phyloP scores from a whole-genome alignment of 371 early-diverging fungal species.

The Actinomortierella ambigua region DNA sequence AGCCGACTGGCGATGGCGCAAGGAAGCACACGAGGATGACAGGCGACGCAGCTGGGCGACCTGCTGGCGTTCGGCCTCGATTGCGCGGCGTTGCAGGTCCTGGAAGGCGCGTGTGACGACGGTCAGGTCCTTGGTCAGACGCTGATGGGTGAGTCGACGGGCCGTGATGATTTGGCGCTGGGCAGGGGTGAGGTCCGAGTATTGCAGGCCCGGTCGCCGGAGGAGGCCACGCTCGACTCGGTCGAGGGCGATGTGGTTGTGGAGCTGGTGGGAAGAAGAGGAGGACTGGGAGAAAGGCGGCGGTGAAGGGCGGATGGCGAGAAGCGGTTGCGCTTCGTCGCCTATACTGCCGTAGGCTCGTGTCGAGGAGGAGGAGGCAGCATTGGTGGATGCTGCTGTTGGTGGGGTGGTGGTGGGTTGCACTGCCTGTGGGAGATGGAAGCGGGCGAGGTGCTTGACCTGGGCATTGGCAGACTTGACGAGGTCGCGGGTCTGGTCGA shows the following conservation, averaged over 20 bases:
- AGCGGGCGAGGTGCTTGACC: conserved; percentile 29
- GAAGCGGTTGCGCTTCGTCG: background rate
- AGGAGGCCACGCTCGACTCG: conserved; percentile 4
- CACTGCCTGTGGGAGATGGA: conserved; percentile 18
- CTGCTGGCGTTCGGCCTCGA: conserved; percentile 32
- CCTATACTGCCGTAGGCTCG: background rate
- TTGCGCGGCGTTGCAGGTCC: conserved; percentile 26
- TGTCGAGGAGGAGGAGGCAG: background rate
- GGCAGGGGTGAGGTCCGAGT: conserved; percentile 3
- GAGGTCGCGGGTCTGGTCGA: conserved; percentile 30
- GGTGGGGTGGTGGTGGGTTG: background rate
- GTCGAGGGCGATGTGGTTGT: conserved; percentile 8
- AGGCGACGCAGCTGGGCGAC: conserved; percentile 27
- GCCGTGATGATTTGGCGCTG: conserved; percentile 17
- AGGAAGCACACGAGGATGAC: conserved; percentile 21
- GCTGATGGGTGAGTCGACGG: conserved; percentile 32
- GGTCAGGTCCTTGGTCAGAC: conserved; percentile 33
- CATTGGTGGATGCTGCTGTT: background rate
- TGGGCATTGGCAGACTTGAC: conserved; percentile 30
- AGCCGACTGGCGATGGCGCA: conserved; percentile 12
- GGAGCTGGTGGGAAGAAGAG: no score
- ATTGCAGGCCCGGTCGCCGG: background rate
- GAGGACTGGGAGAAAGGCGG: no score
- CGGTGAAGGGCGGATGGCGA: conserved; percentile 1
- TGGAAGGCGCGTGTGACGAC: conserved; percentile 26